Conservation (phyloP, 371 early-diverging fungal species). For the Mortierella polycephala region DNA sequence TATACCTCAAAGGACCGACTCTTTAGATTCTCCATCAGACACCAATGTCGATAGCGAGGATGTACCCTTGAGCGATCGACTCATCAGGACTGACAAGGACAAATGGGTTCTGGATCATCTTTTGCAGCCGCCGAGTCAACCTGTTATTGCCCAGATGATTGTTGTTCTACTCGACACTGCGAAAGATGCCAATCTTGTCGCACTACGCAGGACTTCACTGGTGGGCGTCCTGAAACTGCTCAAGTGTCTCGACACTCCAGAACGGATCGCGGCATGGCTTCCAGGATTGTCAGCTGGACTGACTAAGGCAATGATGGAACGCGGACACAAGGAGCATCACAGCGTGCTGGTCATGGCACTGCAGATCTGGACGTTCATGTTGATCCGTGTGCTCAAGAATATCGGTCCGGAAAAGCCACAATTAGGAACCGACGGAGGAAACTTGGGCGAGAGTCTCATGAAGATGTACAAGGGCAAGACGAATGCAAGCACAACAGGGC, state of each 20-base stretch:
- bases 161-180: constrained; percentile 24
- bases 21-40: background rate
- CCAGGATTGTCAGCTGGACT: constrained; percentile 37
- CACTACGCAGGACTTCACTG: constrained; percentile 22
- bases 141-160: constrained; percentile 20
- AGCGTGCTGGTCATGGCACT: constrained; percentile 18
- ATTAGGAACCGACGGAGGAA: background rate
- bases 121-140: constrained; percentile 7
- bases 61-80: background rate
- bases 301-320: constrained; percentile 21
- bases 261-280: constrained; percentile 21
- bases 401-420: background rate
- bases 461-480: constrained; percentile 31
- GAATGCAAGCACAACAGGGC: background rate
- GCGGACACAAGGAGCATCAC: constrained; percentile 46
- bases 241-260: constrained; percentile 25
- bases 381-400: constrained; percentile 15
- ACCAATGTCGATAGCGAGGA: background rate
- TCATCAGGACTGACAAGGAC: constrained; percentile 13
- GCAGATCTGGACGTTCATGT: constrained; percentile 29
- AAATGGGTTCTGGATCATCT: constrained; percentile 16
- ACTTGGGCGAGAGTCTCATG: constrained; percentile 20
- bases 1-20: background rate
- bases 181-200: constrained; percentile 18
- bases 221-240: constrained; percentile 32